Base-by-base conservation (phyloP, 2,329 filamentous ascomycete genomes). In the Ceratocystiopsis sp. region DNA sequence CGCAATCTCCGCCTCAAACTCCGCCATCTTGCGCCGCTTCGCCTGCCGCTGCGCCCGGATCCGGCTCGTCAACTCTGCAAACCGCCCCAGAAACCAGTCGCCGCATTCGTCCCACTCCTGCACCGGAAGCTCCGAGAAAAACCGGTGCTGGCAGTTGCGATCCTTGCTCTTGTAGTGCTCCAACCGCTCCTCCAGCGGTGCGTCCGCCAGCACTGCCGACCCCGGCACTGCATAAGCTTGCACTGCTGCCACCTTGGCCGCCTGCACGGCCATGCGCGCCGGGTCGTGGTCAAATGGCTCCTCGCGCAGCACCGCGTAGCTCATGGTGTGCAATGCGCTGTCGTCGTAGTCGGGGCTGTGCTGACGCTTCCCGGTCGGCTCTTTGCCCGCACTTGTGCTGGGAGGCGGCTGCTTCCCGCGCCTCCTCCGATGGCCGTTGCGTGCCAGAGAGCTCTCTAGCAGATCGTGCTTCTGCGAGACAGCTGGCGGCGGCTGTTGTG, bases 261-360 rank as follows among this genome's bases (percentile, higher is more conserved):
- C 40, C 35, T 11, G 14, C 4, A n/a, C 10, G 3, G 35, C 57
- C n/a, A 61, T 61, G 42, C 65, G 63, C 39, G 68, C 61, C 3
- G 72, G 72, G 48, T 75, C 71, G 46, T 67, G 66, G 52, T 77
- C 73, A 48, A 77, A 77, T 1, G 65, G 61, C 50, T 77, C 68
- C 3, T 59, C 57, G 42, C 60, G 63, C 13, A 77, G 59, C 29
- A 69, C 62, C 3, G 61, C 49, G 53, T 67, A 76, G 37, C 61
- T 61, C 73, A 76, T 77, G 11, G 56, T 54, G 46, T 63, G 62
- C n/a, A 77, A 60, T 36, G 64, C 61, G 37, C 50, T 64, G 53
- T 77, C 73, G 47, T 75, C 69, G 49, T 77, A 77, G 53, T 77
- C 73, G 29, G 64, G 60, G 45, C 60, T 66, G 34, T 55, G 56